phyloP scores from a whole-genome alignment of 768 basidiomycete species.

The Suillus discolor region DNA sequence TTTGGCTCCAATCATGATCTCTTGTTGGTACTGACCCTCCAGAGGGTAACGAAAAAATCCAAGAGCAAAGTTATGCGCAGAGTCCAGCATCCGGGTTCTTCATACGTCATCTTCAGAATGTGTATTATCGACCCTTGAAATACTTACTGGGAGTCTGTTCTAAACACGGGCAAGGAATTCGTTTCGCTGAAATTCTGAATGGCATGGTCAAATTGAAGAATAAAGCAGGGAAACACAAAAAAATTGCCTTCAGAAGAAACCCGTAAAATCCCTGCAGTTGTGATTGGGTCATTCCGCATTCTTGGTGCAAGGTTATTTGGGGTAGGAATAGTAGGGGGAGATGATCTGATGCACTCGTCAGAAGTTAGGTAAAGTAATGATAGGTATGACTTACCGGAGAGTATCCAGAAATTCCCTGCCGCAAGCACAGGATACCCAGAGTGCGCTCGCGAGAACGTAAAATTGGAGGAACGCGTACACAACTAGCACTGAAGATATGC shows the following conservation, averaged over 20 bases:
- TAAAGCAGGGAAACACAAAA: constrained; percentile 10
- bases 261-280: constrained; percentile 60
- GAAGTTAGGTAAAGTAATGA: constrained; percentile 1
- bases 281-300: constrained; percentile 62
- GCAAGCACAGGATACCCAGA: constrained; percentile 52
- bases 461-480: constrained; percentile 74
- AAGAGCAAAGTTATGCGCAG: constrained; percentile 53
- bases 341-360: constrained; percentile 53
- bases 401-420: constrained; percentile 61
- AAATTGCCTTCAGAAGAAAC: constrained; percentile 38
- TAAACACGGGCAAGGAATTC: constrained; percentile 49
- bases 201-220: constrained; percentile 25
- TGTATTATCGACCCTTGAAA: not conserved
- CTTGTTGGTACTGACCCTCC: constrained; percentile 46
- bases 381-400: constrained; percentile 52
- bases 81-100: constrained; percentile 53
- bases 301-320: constrained; percentile 71
- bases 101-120: not conserved
- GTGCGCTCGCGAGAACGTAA: constrained; percentile 64
- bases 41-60: constrained; percentile 54
- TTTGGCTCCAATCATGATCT: constrained; percentile 41
- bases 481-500: constrained; percentile 65
- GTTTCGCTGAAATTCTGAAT: constrained; percentile 40
- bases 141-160: constrained; percentile 51
- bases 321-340: constrained; percentile 71